Conservation (phyloP, 2,329 filamentous ascomycete genomes). For the Colletotrichum chlorophyti region DNA sequence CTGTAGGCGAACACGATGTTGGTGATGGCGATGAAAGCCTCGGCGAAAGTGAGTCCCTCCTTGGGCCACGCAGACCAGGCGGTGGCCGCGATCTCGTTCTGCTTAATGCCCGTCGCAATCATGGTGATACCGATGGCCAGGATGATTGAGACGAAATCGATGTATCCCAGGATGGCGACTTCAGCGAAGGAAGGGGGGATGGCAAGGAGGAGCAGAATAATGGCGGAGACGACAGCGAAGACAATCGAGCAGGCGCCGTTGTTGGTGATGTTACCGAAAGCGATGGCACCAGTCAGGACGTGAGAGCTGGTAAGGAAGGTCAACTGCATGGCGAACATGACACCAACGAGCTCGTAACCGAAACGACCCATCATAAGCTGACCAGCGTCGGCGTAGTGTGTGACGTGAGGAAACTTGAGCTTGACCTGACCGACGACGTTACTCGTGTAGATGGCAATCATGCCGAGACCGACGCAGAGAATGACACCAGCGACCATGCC, state of each 20-base stretch:
- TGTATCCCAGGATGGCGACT: slow-evolving; percentile 56
- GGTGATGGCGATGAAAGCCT: slow-evolving; percentile 65
- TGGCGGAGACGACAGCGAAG: slow-evolving; percentile 52
- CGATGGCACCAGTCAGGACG: slow-evolving; percentile 72
- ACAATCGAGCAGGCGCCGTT: slow-evolving; percentile 56
- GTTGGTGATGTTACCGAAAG: slow-evolving; percentile 68
- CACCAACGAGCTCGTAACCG: slow-evolving; percentile 68
- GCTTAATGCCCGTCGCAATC: slow-evolving; percentile 64
- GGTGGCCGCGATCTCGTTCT: slow-evolving; percentile 34
- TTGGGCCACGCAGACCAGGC: slow-evolving; percentile 55
- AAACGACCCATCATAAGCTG: slow-evolving; percentile 65
- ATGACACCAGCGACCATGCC: slow-evolving; percentile 56
- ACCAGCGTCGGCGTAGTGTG: slow-evolving; percentile 73
- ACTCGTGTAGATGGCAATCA: slow-evolving; percentile 48
- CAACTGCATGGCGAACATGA: slow-evolving; percentile 68
- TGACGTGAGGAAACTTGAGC: slow-evolving; percentile 60
- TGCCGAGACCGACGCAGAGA: slow-evolving; percentile 40
- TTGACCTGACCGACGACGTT: slow-evolving; percentile 52
- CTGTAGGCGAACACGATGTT: slow-evolving; percentile 78
- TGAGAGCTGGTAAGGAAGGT: slow-evolving; percentile 77
- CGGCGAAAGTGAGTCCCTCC: slow-evolving; percentile 53
- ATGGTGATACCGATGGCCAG: slow-evolving; percentile 71
- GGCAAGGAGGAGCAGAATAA: slow-evolving; percentile 52
- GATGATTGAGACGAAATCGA: slow-evolving; percentile 68
- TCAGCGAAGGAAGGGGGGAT: slow-evolving; percentile 57